Evolutionary conservation across 495 filamentous ascomycete species (phyloP), one percentile per base, ranked within the genome.

Genomic region (Trichoderma orchidacearum): DNA sequence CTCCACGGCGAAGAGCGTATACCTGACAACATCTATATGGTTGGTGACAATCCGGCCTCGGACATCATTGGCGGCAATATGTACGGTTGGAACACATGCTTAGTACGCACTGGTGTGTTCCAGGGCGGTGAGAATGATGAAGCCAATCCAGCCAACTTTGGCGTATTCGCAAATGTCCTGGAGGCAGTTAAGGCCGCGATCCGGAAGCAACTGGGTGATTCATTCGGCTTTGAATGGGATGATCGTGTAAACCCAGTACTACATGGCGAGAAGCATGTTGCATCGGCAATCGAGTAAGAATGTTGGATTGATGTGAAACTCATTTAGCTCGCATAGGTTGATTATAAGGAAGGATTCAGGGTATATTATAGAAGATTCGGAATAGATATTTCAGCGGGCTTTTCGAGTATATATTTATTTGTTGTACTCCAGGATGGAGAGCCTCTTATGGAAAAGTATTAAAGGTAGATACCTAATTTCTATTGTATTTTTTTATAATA

Each of bases 111-210:
- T 0, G 76, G 78, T 56, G 73, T 78, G 11, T 77, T 72, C 63
- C 67, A 72, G 52, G 69, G 73, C 30, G 74, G 94, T 18, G 83
- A 87, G 57, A 80, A 83, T 48, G 95, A 98, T 68, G 93, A 97
- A 72, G 90, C 92, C 61, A 90, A 96, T 68, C 93, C 93, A 13
- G 92, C 93, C 58, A 88, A 88, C 70, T 85, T 95, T 69, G 93
- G 93, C 30, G 80, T 98, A 53, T 96, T 88, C 75, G 66, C 72
- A 55, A 81, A 83, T 59, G 92, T 96, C 64, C 83, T 88, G 36
- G 79, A 85, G 60, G 96, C 96, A 62, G 92, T 96, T 63, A 92
- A 95, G 68, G 86, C 96, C 77, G 92, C 96, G 63, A 89, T 95
- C 72, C 78, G 95, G 72, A 86, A 88, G 58, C 83, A 96, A 58